Percentiles rank a stretch among this genome's conserved stretches.
Conservation (phyloP, 306 rosid genomes). For the Vigna hirtella region DNA sequence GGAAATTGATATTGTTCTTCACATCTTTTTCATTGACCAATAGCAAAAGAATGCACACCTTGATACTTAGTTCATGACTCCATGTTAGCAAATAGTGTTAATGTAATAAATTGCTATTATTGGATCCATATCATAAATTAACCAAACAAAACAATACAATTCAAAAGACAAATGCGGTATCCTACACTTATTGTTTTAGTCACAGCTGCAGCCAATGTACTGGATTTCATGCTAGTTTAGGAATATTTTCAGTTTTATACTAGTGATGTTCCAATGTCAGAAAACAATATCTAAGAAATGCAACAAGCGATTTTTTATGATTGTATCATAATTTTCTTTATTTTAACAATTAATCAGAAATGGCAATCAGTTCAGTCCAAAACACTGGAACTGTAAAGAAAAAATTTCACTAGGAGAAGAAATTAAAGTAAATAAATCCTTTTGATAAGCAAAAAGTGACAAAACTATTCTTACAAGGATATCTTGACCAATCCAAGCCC, state of each 20-base stretch:
- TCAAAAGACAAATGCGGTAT: constrained; percentile 8
- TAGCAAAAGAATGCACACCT: constrained; percentile 6
- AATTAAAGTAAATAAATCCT: constrained; percentile 25
- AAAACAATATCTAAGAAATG: constrained; percentile 11
- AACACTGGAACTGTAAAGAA: constrained; percentile 16
- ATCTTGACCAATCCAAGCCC: constrained; percentile 99
- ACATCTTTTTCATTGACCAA: constrained; percentile 1
- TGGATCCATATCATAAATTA: neutral
- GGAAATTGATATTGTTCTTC: constrained; percentile 29
- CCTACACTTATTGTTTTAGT: constrained; percentile 16
- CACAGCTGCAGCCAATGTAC: neutral
- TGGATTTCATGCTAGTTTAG: constrained; percentile 17
- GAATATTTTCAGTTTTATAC: constrained; percentile 27
- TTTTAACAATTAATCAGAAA: constrained; percentile 7
- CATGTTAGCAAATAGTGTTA: constrained; percentile 9
- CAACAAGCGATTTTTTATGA: neutral
- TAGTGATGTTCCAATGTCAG: neutral
- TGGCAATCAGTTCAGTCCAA: constrained; percentile 14
- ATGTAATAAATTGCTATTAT: constrained; percentile 7
- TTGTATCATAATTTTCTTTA: constrained; percentile 13
- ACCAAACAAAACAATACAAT: constrained; percentile 10
- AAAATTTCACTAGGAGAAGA: constrained; percentile 22
- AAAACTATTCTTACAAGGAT: constrained; percentile 76
- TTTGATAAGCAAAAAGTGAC: neutral
- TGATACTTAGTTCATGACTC: constrained; percentile 9